Percentiles rank a stretch among this genome's conserved stretches.
Evolutionary conservation across 176 grass and related monocot species (phyloP).

Genomic region (Oryza glumipatula): DNA sequence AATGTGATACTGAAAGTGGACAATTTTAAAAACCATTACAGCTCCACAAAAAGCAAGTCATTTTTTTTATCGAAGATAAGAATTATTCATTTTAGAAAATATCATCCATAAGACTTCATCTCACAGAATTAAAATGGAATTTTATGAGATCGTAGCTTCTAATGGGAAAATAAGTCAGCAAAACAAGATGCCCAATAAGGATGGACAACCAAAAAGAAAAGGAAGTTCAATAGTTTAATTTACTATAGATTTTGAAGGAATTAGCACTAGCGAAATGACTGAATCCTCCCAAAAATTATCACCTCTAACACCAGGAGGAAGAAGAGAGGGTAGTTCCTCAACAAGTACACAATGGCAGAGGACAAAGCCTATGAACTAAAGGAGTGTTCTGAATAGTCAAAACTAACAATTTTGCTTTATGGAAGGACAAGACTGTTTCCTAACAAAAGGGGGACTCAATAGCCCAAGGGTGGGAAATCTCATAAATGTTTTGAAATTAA

Average conservation of each 20-base stretch:
- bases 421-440: not conserved
- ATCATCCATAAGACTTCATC: not conserved
- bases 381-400: not conserved
- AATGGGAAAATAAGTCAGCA: not conserved
- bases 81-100: not conserved
- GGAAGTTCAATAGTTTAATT: not conserved
- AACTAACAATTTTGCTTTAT: not conserved
- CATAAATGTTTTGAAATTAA: not conserved
- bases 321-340: not conserved
- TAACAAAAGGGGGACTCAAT: not conserved
- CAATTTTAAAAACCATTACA: slow-evolving; percentile 10
- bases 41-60: not conserved
- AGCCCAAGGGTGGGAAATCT: not conserved
- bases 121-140: not conserved
- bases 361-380: not conserved
- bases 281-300: not conserved
- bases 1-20: slow-evolving; percentile 18
- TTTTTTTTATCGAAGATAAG: slow-evolving; percentile 10
- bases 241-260: not conserved
- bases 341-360: not conserved
- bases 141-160: not conserved
- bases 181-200: not conserved
- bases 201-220: not conserved
- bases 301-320: not conserved
- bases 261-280: not conserved